These are phyloP conservation scores for Mucor sp. DNA, from an alignment of 371 early-diverging fungal species.

Conservation along the genomic window DNA sequence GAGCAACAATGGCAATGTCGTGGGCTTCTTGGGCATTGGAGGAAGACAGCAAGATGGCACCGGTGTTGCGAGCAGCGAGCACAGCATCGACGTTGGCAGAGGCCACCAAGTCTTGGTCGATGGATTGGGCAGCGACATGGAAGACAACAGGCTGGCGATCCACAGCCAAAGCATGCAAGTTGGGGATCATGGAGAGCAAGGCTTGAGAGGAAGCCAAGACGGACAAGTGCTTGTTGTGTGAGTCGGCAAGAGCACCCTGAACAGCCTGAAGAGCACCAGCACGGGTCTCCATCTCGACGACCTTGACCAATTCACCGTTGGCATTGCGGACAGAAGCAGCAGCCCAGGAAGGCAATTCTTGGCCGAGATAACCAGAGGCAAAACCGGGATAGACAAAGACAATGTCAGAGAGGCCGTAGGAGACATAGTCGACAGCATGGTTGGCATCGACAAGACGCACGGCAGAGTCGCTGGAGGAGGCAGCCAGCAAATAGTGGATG, in stretches of 20 bases:
- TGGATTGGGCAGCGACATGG: conserved; percentile 76
- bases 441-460: conserved; percentile 59
- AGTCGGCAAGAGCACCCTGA: conserved; percentile 70
- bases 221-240: conserved; percentile 43
- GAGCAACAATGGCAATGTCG: conserved; percentile 73
- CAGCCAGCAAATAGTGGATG: conserved; percentile 25
- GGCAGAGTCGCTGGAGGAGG: conserved; percentile 8
- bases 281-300: conserved; percentile 75
- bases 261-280: conserved; percentile 82
- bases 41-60: conserved; percentile 70
- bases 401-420: conserved; percentile 77
- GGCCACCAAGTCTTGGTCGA: conserved; percentile 59
- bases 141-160: conserved; percentile 73
- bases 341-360: conserved; percentile 65
- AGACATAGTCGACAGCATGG: conserved; percentile 72
- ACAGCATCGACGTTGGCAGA: conserved; percentile 66
- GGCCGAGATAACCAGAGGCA: conserved; percentile 63
- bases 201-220: conserved; percentile 78
- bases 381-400: conserved; percentile 77
- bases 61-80: conserved; percentile 69
- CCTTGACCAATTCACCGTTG: conserved; percentile 63
- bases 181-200: conserved; percentile 79
- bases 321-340: conserved; percentile 62
- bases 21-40: conserved; percentile 79
- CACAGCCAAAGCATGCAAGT: conserved; percentile 70